A percentile compares a stretch with the other conserved stretches of the same genome.
Evolutionary conservation across 257 asterid species (phyloP).

Genomic region (Capsicum baccatum): DNA sequence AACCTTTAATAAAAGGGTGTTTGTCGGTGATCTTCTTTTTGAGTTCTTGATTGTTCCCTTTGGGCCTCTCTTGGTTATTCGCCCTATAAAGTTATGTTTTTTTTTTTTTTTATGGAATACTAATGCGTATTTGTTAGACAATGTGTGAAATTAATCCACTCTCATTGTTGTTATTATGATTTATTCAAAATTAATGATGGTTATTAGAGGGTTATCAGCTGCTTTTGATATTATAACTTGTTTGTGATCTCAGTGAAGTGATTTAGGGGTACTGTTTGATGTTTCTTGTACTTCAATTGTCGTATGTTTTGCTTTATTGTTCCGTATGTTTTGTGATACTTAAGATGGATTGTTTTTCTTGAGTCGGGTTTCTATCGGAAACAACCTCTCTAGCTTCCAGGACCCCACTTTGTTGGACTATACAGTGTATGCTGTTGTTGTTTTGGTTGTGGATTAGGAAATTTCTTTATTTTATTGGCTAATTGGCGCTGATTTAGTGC

Average conservation of each 20-base stretch:
- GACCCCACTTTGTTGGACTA: too few species aligned
- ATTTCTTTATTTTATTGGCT: neutral
- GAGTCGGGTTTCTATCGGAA: too few species aligned
- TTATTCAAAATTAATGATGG: neutral
- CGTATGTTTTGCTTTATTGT: too few species aligned
- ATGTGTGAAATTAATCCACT: neutral
- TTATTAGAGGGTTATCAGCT: neutral
- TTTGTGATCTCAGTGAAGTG: conserved; percentile 7
- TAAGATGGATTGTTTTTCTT: too few species aligned
- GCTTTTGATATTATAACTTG: neutral
- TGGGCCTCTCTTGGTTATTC: neutral
- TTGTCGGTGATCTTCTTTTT: neutral
- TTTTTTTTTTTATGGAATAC: too few species aligned
- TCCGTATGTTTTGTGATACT: too few species aligned
- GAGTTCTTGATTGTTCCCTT: neutral
- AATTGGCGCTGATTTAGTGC: neutral
- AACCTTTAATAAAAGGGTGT: neutral
- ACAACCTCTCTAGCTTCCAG: too few species aligned
- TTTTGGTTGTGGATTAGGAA: too few species aligned
- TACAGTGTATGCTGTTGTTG: too few species aligned
- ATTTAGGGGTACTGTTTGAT: neutral
- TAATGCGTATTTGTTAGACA: neutral
- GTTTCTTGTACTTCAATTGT: too few species aligned
- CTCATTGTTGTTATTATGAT: neutral
- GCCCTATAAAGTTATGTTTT: neutral